Conservation (phyloP, 1,139 yeast genomes). For the Zygosaccharomyces pseudobailii region DNA sequence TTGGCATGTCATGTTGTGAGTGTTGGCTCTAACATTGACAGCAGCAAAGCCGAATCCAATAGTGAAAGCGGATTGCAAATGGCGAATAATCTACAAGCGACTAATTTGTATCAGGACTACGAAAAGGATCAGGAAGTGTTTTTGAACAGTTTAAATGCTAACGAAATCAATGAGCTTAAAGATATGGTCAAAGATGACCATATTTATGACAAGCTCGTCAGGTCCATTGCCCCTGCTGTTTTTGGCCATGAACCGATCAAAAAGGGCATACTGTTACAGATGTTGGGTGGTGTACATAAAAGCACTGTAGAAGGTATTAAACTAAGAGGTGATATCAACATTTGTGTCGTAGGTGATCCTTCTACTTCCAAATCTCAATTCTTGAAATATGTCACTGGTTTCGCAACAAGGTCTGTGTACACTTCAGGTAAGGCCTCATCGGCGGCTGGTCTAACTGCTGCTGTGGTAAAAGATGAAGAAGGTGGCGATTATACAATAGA, state of each 20-base stretch:
- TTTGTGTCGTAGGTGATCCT: constrained; percentile 97
- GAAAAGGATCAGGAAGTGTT: constrained; percentile 72
- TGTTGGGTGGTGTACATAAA: constrained; percentile 95
- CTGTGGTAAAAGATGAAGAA: constrained; percentile 96
- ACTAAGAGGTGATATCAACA: constrained; percentile 93
- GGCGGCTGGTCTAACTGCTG: constrained; percentile 98
- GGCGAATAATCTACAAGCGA: constrained; percentile 22
- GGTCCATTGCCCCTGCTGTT: constrained; percentile 93
- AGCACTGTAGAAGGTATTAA: constrained; percentile 91
- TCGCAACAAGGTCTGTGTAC: constrained; percentile 91
- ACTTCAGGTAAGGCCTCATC: constrained; percentile 98
- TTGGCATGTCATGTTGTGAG: constrained; percentile 78
- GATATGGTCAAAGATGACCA: constrained; percentile 90
- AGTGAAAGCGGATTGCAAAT: constrained; percentile 30
- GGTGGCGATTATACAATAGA: constrained; percentile 96
- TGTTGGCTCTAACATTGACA: constrained; percentile 27
- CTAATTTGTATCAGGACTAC: constrained; percentile 33
- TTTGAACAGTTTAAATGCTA: constrained; percentile 70
- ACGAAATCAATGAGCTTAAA: constrained; percentile 80
- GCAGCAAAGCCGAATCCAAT: constrained; percentile 7
- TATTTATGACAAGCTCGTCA: constrained; percentile 77
- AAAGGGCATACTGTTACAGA: constrained; percentile 83
- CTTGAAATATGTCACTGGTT: constrained; percentile 85
- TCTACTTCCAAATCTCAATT: constrained; percentile 97
- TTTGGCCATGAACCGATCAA: constrained; percentile 94